Evolutionary conservation across 495 filamentous ascomycete species (phyloP).

Genomic region (Aspergillus kassunensis): DNA sequence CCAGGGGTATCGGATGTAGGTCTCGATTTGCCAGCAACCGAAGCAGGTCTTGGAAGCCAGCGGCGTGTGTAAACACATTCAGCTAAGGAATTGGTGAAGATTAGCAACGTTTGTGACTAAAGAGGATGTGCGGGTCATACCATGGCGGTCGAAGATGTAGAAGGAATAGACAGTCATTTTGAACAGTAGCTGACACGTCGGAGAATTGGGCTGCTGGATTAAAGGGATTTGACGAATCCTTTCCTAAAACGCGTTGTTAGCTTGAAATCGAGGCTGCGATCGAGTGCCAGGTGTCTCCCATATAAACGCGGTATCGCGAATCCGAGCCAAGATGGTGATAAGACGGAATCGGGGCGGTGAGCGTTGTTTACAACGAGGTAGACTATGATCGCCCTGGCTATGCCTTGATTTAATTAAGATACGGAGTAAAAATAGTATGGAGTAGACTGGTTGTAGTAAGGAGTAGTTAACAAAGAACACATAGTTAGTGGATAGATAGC

Average conservation of each 20-base stretch:
- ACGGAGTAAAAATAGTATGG: background rate
- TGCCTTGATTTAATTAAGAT: background rate
- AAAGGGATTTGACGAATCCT: background rate
- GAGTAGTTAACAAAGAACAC: no score
- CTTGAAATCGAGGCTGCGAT: no score
- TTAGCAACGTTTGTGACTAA: background rate
- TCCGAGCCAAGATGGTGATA: no score
- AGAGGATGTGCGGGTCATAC: constrained; percentile 47
- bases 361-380: background rate
- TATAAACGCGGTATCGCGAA: no score
- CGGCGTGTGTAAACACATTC: constrained; percentile 95
- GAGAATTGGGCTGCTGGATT: background rate
- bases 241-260: no score
- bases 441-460: background rate
- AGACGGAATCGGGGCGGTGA: background rate
- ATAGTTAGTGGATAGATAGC: no score
- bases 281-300: no score
- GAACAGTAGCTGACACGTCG: background rate
- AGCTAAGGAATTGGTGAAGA: constrained; percentile 48
- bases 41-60: constrained; percentile 57
- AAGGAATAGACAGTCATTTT: constrained; percentile 93
- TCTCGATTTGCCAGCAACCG: constrained; percentile 36
- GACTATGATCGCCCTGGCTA: no score
- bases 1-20: constrained; percentile 27
- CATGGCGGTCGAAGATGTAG: constrained; percentile 98